Base-by-base conservation (phyloP, 2,329 filamentous ascomycete genomes). In the Arthrobotrys musiformis region DNA sequence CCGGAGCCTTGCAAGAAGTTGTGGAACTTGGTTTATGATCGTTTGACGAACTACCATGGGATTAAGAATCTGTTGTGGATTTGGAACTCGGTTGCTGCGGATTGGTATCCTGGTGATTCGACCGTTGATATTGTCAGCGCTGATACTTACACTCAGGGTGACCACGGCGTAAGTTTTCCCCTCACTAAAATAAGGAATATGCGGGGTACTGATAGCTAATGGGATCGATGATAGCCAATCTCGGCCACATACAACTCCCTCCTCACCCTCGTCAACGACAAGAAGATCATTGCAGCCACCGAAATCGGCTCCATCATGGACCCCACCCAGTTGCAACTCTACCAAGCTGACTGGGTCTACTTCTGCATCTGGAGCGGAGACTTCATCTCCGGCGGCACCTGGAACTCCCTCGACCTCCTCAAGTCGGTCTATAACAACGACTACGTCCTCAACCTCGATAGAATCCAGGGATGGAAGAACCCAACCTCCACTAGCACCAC, bases 31-130 rank as follows among this genome's bases (percentile, higher is more conserved):
- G 40, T 87, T 56, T 86, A 86, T 64, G 83, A 86, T 46, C 82
- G 86, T 0, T 79, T 86, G 33, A 86, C 85, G 0, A 83, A 83
- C 35, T 79, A 85, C 58, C 86, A 87, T 79, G 78, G 80, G 1
- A 79, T 87, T 19, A 84, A 85, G 78, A 87, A 87, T 79, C 79
- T 87, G 8, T 81, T 87, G 56, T 87, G 86, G 86, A 81, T 86
- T 6, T 87, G 86, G 86, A 87, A 87, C 80, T 86, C 85, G 0
- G 81, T 87, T 0, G 79, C 79, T 1, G 79, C 82, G 0, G 83
- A 82, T 17, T 87, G 86, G 86, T 87, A 87, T 74, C 86, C 86
- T 0, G 86, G 86, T 0, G 83, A 84, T 67, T 82, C 82, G 2
- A 83, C 83, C 1, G 85, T 87, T 0, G 86, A 87, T 79, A 84